These are phyloP conservation scores for Rhizophora apiculata DNA, from an alignment of 345 rosid genomes.

Conservation along the genomic window DNA sequence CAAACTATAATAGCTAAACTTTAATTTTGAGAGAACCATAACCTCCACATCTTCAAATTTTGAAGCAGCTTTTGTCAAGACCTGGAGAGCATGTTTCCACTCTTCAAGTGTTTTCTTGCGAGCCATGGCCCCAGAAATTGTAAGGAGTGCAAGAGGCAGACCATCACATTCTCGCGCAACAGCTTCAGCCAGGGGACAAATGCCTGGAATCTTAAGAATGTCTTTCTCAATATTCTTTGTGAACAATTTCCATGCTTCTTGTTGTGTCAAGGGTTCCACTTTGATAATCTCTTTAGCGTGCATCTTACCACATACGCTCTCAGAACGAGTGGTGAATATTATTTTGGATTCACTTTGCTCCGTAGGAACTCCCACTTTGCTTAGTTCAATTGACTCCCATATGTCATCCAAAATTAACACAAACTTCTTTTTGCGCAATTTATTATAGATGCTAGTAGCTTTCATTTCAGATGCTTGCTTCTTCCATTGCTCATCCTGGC, in stretches of 20 bases:
- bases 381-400: constrained; percentile 14
- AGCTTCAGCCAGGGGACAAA: not conserved
- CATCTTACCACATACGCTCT: constrained; percentile 6
- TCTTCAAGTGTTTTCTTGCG: constrained; percentile 1
- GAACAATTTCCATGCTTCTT: constrained; percentile 11
- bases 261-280: not conserved
- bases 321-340: constrained; percentile 9
- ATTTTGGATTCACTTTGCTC: constrained; percentile 2
- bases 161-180: constrained; percentile 21
- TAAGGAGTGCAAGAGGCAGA: constrained; percentile 10
- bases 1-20: constrained; percentile 12
- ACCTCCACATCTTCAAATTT: not conserved
- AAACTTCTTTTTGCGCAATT: not conserved
- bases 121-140: constrained; percentile 12
- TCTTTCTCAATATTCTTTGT: not conserved
- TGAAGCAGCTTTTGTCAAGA: not conserved
- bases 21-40: not conserved
- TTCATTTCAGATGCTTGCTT: not conserved
- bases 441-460: not conserved
- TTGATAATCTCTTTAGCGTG: not conserved
- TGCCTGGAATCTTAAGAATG: not conserved
- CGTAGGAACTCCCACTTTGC: not conserved
- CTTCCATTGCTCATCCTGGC: too few relatives aligned
- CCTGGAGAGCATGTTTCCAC: constrained; percentile 11
- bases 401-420: constrained; percentile 12